Base-by-base conservation (phyloP, 2,329 filamentous ascomycete genomes). In the Beauveria asiatica region DNA sequence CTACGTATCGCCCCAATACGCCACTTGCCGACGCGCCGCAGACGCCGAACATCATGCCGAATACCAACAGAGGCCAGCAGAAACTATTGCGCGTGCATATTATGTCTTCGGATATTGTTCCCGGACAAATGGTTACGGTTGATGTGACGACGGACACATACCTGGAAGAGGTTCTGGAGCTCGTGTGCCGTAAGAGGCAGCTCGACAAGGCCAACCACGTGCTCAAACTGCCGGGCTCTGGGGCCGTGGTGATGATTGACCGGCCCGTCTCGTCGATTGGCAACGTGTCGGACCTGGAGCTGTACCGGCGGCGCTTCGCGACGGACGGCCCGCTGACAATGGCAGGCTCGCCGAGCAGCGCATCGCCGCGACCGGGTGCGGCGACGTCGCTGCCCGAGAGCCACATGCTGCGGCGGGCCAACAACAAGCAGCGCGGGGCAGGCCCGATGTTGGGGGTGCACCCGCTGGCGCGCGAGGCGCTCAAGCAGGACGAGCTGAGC, bases 111-210 rank as follows among this genome's bases (percentile, higher is more conserved):
- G 88, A 92, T 68, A 78, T 84, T 6, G 81, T 87, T 9, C 84
- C 89, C 51, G 87, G 88, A n/a, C 87, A 88, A 67, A 84, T 86
- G 75, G 82, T 90, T 25, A 87, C 85, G 1, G 76, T 92, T 19
- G 85, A 89, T 63, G 89, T 90, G 50, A 92, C 88, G 0, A 91
- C 88, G 0, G 89, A 93, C 65, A 93, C 87, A 33, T 94, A 92
- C 70, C 83, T 94, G 49, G 89, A 88, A 48, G 89, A 94, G 70
- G 84, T 94, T 30, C 84, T 93, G 56, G 89, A 93, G 68, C 80
- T 85, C 64, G 86, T 90, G 2, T 94, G 90, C 70, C 83, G 86
- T 46, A 90, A 89, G 72, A 80, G 91, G 48, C 85, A 89, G 61
- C 77, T 94, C 0, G 90, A 94, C 70, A 91, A 92, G 75, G 87